Conservation (phyloP, 495 filamentous ascomycete species). For the Durotheca rogersii region DNA sequence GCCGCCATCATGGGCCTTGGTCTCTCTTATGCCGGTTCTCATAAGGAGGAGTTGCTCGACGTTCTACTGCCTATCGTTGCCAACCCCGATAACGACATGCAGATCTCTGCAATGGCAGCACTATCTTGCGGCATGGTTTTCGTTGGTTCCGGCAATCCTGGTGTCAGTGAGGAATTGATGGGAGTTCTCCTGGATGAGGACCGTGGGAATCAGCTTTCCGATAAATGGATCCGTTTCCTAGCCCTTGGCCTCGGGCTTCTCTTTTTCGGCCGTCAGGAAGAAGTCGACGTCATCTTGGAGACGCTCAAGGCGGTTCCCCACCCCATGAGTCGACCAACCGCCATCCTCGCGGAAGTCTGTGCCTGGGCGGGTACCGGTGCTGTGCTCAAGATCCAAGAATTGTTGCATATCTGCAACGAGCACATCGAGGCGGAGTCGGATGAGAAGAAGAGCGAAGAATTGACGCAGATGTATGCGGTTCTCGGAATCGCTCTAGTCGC, state of each 20-base stretch:
- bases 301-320: conserved; percentile 94
- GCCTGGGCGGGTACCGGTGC: conserved; percentile 97
- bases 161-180: conserved; percentile 85
- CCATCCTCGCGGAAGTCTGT: conserved; percentile 90
- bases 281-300: conserved; percentile 92
- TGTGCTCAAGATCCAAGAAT: conserved; percentile 92
- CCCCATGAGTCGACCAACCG: conserved; percentile 87
- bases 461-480: conserved; percentile 93
- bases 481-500: conserved; percentile 90
- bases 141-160: conserved; percentile 85
- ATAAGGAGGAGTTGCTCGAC: conserved; percentile 79
- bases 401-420: conserved; percentile 96
- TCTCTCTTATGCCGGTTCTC: conserved; percentile 87
- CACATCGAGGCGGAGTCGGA: conserved; percentile 81
- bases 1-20: conserved; percentile 94
- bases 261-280: conserved; percentile 94
- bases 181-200: conserved; percentile 91
- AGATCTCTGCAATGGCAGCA: conserved; percentile 93
- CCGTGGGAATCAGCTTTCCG: conserved; percentile 79
- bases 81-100: conserved; percentile 83
- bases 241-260: conserved; percentile 89
- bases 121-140: conserved; percentile 87
- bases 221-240: conserved; percentile 98
- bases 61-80: conserved; percentile 80
- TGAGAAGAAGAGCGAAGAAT: conserved; percentile 89